Conservation (phyloP, 140 eudicot species). For the Cichorium intybus region DNA sequence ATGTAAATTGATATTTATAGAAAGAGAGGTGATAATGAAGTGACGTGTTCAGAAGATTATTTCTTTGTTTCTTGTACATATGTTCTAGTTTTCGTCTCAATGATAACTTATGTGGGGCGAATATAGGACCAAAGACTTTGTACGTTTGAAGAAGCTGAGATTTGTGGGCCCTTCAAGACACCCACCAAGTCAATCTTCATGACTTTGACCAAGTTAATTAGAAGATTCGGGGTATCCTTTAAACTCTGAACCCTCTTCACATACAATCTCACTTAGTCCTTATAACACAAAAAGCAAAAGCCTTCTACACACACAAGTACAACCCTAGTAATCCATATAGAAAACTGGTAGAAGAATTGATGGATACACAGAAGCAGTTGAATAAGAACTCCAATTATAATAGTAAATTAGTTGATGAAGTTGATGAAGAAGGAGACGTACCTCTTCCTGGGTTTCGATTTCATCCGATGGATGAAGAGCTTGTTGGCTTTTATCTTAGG, state of each 20-base stretch:
- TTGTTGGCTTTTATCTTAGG: conserved; percentile 38
- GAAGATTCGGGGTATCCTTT: conserved; percentile 21
- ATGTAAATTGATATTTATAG: too few species aligned
- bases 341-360: conserved; percentile 11
- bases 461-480: conserved; percentile 43
- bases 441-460: conserved; percentile 44
- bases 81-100: conserved; percentile 12
- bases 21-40: not conserved
- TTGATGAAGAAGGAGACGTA: conserved; percentile 32
- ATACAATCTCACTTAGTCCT: conserved; percentile 31
- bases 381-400: not conserved
- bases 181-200: conserved; percentile 39
- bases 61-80: not conserved
- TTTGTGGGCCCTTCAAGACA: conserved; percentile 28
- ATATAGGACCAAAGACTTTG: conserved; percentile 27
- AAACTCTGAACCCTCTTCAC: conserved; percentile 15
- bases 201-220: conserved; percentile 48
- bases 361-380: conserved; percentile 31
- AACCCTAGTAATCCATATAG: not conserved
- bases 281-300: conserved; percentile 11
- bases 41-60: not conserved
- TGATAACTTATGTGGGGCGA: conserved; percentile 26
- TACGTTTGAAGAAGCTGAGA: conserved; percentile 35
- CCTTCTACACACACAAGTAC: not conserved
- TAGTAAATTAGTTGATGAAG: too few species aligned